Conservation (phyloP, 2,329 filamentous ascomycete species). For the Ceratocystis alfenasii region DNA sequence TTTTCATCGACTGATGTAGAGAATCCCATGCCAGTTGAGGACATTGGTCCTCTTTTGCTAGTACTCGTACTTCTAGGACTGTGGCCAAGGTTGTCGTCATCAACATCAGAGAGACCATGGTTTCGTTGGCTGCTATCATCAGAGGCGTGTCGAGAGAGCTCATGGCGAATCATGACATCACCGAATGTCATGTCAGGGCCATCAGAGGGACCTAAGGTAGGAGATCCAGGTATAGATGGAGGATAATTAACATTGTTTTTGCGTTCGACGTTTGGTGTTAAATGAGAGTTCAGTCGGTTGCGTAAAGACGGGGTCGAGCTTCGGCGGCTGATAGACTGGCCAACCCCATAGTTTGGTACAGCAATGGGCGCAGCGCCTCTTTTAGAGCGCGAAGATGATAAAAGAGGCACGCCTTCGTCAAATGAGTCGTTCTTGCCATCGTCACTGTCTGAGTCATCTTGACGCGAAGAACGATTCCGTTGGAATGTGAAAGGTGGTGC, state of each 20-base stretch:
- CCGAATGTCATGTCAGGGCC: constrained; percentile 47
- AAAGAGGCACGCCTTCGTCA: constrained; percentile 45
- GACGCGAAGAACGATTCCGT: constrained; percentile 22
- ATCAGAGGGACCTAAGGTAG: constrained; percentile 39
- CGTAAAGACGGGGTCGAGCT: constrained; percentile 40
- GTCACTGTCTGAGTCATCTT: constrained; percentile 29
- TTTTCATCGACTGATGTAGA: constrained; percentile 41
- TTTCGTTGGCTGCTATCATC: constrained; percentile 19
- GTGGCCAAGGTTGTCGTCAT: constrained; percentile 89
- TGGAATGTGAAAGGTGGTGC: constrained; percentile 27
- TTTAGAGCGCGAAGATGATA: constrained; percentile 33
- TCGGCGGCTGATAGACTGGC: constrained; percentile 33
- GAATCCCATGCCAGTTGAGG: constrained; percentile 5
- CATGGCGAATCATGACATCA: constrained; percentile 60
- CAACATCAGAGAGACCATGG: constrained; percentile 40
- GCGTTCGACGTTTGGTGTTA: constrained; percentile 16
- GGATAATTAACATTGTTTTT: constrained; percentile 55
- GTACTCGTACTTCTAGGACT: constrained; percentile 35
- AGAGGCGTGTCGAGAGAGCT: constrained; percentile 30
- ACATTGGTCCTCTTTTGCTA: constrained; percentile 13
- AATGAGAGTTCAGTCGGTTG: constrained; percentile 12
- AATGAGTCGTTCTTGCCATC: constrained; percentile 39
- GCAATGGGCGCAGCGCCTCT: constrained; percentile 24
- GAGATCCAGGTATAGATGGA: constrained; percentile 54
- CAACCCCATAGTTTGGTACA: constrained; percentile 34